These are phyloP conservation scores for Globisporangium abappressorium DNA, from an alignment of 352 stramenopile genomes.

Conservation along the genomic window DNA sequence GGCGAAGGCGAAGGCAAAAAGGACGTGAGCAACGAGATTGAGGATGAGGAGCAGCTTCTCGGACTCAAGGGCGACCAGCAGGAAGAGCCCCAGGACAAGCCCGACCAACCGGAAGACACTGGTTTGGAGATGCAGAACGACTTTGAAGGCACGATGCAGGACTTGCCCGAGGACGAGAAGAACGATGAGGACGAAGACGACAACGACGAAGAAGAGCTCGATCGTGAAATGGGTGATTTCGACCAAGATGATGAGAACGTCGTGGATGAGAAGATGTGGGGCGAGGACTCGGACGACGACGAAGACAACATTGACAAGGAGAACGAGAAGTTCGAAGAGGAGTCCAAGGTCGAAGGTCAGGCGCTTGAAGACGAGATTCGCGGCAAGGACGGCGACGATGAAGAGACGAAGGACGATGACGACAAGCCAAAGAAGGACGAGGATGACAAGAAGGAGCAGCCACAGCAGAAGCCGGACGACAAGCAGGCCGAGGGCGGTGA, in stretches of 20 bases:
- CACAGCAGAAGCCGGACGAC: conserved; percentile 37
- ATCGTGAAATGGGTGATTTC: conserved; percentile 99
- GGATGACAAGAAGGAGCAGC: conserved; percentile 39
- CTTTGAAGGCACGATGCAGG: conserved; percentile 99
- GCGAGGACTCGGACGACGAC: conserved; percentile 89
- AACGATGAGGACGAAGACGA: conserved; percentile 85
- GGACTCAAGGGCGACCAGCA: conserved; percentile 94
- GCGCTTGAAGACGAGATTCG: conserved; percentile 87
- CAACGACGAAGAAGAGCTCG: conserved; percentile 94
- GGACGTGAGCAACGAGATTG: conserved; percentile 99
- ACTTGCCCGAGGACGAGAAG: conserved; percentile 93
- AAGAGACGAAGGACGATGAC: conserved; percentile 70
- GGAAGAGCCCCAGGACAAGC: conserved; percentile 76
- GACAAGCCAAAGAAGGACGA: conserved; percentile 51
- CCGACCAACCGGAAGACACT: conserved; percentile 93
- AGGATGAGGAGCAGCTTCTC: conserved; percentile 99
- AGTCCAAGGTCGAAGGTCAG: conserved; percentile 78
- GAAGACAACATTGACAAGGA: conserved; percentile 96
- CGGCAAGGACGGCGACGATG: conserved; percentile 87
- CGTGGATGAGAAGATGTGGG: conserved; percentile 99
- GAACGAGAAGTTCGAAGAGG: conserved; percentile 92
- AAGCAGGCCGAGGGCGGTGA: conserved; percentile 41
- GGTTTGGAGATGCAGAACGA: conserved; percentile 99
- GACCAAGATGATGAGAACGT: conserved; percentile 96
- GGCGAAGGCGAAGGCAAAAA: conserved; percentile 98